Base-by-base conservation (phyloP, 805 yeast genomes). In the Candida schatavii region DNA sequence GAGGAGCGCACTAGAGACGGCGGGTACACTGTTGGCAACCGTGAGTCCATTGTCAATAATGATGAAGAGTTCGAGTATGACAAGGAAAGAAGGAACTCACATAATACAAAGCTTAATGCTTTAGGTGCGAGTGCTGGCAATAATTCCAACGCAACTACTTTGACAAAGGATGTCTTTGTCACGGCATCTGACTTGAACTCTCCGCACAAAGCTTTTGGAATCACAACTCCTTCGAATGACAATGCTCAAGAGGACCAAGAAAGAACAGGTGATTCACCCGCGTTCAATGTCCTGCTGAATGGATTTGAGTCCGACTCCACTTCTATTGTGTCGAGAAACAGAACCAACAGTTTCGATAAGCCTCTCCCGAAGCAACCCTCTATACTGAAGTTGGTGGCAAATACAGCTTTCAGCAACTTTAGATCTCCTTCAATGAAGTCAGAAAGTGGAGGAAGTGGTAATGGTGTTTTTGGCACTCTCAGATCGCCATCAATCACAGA, bases 321-420 rank as follows among this genome's bases (percentile, higher is more conserved):
- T 7, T 31, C 35, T 4, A 31, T 34, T 19, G 13, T 23, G 20
- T 19, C 37, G 4, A 34, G 20, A 13, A 23, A 19, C n/a, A 34
- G 37, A 21, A 34, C 30, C 9, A 22, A 9, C 33, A 37, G 41
- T 27, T 9, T 31, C 5, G 11, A 23, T 13, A 31, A 17, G 35
- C 35, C 19, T 4, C 35, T 41, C 13, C 38, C 48, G 5, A 57
- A 52, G 35, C 49, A 54, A 36, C 45, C 54, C 13, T 46, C 59
- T 5, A 46, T 50, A 20, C 56, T 56, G 36, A 58, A 65, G 10
- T 54, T 66, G 40, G 60, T 58, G 1, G 59, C 61, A 33, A 67
- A 67, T 39, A 67, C 71, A 2, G 70, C 66, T 1, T 67, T 62
- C 51, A 63, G 53, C 46, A 62, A 61, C 28, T 64, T 67, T 32